Percentiles rank a stretch among this genome's conserved stretches.
Conservation (phyloP, 208 protist genomes). For the Crithidia bombi region DNA sequence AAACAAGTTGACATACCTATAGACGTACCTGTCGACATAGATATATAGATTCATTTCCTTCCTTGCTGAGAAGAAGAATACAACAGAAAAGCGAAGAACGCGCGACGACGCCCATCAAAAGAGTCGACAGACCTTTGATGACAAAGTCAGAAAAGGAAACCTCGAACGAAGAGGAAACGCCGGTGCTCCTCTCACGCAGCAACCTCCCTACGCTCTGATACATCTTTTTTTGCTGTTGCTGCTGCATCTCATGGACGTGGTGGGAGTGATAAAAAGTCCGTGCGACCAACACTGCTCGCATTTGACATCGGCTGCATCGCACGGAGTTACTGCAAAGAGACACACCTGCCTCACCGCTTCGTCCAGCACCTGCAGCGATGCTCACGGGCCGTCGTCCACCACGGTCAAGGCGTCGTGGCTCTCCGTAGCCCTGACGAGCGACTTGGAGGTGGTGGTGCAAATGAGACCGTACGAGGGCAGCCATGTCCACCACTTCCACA, state of each 20-base stretch:
- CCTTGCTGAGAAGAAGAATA: too few species aligned
- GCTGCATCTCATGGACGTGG: slow-evolving; percentile 7
- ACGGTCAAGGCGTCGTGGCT: slow-evolving; percentile 10
- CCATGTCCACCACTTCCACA: too few species aligned
- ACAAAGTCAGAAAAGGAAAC: too few species aligned
- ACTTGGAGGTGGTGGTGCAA: slow-evolving; percentile 18
- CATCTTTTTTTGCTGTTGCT: background rate
- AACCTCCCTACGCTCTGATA: too few species aligned
- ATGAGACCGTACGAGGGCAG: background rate
- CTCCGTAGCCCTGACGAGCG: slow-evolving; percentile 24
- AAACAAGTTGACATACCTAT: too few species aligned
- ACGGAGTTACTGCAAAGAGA: background rate
- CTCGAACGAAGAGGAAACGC: too few species aligned
- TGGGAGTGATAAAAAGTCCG: slow-evolving; percentile 3
- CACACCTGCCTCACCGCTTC: slow-evolving; percentile 1
- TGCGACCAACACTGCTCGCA: slow-evolving; percentile 15
- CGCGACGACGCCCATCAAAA: too few species aligned
- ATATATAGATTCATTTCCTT: too few species aligned
- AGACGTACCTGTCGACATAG: too few species aligned
- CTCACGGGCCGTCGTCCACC: background rate
- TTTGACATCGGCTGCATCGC: background rate
- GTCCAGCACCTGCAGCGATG: slow-evolving; percentile 1
- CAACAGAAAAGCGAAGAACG: too few species aligned
- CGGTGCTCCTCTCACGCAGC: too few species aligned
- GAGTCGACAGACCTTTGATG: too few species aligned